These are phyloP conservation scores for Eucalyptus tenuipes DNA, from an alignment of 345 rosid species.

Conservation along the genomic window DNA sequence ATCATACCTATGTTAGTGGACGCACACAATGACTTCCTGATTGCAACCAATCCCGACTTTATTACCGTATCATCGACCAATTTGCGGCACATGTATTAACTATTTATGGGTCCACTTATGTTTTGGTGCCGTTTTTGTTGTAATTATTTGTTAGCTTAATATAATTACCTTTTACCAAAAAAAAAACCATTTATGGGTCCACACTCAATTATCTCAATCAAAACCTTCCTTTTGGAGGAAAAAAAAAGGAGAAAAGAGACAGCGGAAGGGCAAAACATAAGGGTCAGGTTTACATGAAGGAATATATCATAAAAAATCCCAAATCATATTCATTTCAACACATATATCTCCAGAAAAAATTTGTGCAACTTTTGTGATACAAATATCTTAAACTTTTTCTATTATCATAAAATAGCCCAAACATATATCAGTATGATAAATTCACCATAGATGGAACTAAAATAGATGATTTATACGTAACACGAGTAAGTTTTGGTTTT, in stretches of 20 bases:
- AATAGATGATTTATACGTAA: too few species aligned
- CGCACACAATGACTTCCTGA: background rate
- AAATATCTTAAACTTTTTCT: too few species aligned
- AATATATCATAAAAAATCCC: background rate
- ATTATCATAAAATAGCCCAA: too few species aligned
- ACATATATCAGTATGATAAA: too few species aligned
- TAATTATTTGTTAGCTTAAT: too few species aligned
- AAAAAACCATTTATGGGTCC: background rate
- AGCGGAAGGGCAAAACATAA: background rate
- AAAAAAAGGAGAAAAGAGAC: background rate
- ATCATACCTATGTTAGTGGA: background rate
- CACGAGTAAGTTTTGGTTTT: too few species aligned
- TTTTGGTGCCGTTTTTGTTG: too few species aligned
- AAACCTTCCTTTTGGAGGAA: background rate
- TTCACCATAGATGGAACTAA: too few species aligned
- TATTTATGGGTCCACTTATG: background rate
- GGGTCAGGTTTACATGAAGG: background rate
- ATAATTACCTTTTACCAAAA: too few species aligned
- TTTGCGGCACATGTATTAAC: background rate
- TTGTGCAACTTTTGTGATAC: background rate
- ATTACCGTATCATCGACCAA: background rate
- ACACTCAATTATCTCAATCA: background rate
- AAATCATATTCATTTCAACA: background rate
- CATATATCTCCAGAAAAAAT: too few species aligned
- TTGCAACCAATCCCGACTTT: background rate